Percentiles rank a stretch among this genome's conserved stretches.
phyloP scores from a whole-genome alignment of 768 basidiomycete genomes.

The Naematelia aurantialba region DNA sequence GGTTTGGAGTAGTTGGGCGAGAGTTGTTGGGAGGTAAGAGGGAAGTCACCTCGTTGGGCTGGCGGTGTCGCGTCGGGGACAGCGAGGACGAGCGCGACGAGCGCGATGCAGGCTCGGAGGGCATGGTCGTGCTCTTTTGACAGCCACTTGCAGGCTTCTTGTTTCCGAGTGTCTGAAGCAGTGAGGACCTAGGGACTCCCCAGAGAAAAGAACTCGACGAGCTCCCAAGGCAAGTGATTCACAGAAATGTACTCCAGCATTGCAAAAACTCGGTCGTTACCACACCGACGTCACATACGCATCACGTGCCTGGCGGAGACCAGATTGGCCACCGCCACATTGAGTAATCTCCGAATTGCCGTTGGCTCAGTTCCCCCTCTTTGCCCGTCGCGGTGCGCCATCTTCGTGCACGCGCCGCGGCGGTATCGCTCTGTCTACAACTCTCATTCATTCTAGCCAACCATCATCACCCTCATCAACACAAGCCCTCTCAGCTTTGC shows the following conservation, averaged over 20 bases:
- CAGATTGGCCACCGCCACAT: not conserved
- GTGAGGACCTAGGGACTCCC: too few relatives aligned
- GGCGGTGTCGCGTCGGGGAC: slow-evolving; percentile 12
- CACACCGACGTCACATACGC: not conserved
- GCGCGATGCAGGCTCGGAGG: slow-evolving; percentile 3
- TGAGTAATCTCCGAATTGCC: not conserved
- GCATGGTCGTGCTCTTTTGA: slow-evolving; percentile 7
- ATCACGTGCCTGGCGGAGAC: not conserved
- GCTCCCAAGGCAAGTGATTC: too few relatives aligned
- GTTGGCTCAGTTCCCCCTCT: too few relatives aligned
- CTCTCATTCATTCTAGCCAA: too few relatives aligned
- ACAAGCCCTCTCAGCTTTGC: too few relatives aligned
- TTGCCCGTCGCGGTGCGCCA: not conserved
- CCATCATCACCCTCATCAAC: too few relatives aligned
- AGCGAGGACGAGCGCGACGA: not conserved
- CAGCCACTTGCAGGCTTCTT: too few relatives aligned
- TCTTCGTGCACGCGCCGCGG: not conserved
- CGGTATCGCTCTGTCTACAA: too few relatives aligned
- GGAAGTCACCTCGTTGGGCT: slow-evolving; percentile 30
- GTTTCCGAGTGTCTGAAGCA: too few relatives aligned
- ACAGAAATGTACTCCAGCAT: too few relatives aligned
- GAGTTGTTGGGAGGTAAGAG: slow-evolving; percentile 29
- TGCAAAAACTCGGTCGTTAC: too few relatives aligned
- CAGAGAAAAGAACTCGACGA: too few relatives aligned
- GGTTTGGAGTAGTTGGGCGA: not conserved